Evolutionary conservation across 176 grass and related monocot genomes (phyloP).

Genomic region (Saccharum officinarum): DNA sequence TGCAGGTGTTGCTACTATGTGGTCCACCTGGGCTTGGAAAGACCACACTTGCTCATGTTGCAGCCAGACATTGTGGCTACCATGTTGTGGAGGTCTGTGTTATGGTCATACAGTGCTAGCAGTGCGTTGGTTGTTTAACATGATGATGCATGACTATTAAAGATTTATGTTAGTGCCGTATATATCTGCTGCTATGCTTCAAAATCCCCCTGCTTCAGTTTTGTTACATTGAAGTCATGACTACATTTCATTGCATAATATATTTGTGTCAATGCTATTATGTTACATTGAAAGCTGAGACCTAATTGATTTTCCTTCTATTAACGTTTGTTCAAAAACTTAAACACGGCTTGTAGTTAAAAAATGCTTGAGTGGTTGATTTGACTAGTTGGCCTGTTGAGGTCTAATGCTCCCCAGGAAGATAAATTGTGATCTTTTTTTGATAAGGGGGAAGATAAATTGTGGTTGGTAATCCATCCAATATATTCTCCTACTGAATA

Average conservation of each 20-base stretch:
- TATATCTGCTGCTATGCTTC: slow-evolving; percentile 28
- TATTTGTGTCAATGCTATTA: slow-evolving; percentile 9
- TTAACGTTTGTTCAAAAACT: background rate
- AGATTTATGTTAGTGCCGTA: background rate
- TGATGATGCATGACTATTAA: slow-evolving; percentile 11
- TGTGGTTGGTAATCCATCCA: background rate
- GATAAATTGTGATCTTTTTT: background rate
- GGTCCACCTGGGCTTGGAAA: slow-evolving; percentile 95
- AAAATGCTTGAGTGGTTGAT: slow-evolving; percentile 3
- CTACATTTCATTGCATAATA: background rate
- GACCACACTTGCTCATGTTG: slow-evolving; percentile 92
- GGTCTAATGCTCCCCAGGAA: background rate
- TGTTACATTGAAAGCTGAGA: background rate
- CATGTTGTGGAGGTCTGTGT: slow-evolving; percentile 83
- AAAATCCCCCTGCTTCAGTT: slow-evolving; percentile 7
- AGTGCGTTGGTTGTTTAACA: background rate
- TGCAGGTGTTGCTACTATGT: slow-evolving; percentile 95
- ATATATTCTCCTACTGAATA: background rate
- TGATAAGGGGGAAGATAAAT: background rate
- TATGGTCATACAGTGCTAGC: slow-evolving; percentile 21
- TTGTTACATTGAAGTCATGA: background rate
- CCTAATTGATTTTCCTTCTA: background rate
- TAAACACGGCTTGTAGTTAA: slow-evolving; percentile 8
- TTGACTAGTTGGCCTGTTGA: slow-evolving; percentile 27
- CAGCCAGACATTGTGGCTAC: slow-evolving; percentile 94